These are phyloP conservation scores for Bruguiera gymnorhiza DNA, from an alignment of 345 rosid species.

Conservation along the genomic window DNA sequence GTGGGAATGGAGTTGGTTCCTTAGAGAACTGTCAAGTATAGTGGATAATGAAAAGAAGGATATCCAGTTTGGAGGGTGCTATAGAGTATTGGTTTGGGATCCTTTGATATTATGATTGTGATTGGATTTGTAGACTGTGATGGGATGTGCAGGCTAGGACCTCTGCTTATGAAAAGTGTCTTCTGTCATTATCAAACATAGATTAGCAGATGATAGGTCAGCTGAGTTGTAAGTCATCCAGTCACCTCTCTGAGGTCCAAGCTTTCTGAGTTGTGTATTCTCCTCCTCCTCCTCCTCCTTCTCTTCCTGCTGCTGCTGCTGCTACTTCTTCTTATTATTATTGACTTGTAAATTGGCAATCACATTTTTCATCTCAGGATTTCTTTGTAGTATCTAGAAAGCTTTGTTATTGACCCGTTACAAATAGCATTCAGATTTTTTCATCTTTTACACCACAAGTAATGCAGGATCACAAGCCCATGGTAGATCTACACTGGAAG, in stretches of 20 bases:
- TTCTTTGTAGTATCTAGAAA: not conserved
- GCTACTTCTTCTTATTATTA: too few species aligned
- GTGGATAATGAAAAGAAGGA: too few species aligned
- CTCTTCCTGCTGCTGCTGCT: too few species aligned
- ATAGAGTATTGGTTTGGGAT: not conserved
- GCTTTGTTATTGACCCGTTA: constrained; percentile 2
- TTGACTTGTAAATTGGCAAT: too few species aligned
- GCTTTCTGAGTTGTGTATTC: too few species aligned
- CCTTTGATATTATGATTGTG: not conserved
- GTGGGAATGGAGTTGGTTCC: too few species aligned
- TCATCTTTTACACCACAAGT: not conserved
- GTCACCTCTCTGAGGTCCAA: not conserved
- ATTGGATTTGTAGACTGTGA: not conserved
- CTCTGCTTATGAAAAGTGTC: not conserved
- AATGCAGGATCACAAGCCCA: constrained; percentile 86
- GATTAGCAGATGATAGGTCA: not conserved
- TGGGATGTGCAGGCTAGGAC: not conserved
- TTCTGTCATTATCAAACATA: not conserved
- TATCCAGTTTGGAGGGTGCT: not conserved
- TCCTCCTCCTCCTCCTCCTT: too few species aligned
- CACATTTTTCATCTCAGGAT: too few species aligned
- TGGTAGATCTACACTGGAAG: constrained; percentile 88
- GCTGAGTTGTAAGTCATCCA: not conserved
- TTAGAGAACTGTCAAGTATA: too few species aligned
- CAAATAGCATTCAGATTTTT: not conserved